Conservation (phyloP, 1,139 yeast species). For the Pichia sp. region DNA sequence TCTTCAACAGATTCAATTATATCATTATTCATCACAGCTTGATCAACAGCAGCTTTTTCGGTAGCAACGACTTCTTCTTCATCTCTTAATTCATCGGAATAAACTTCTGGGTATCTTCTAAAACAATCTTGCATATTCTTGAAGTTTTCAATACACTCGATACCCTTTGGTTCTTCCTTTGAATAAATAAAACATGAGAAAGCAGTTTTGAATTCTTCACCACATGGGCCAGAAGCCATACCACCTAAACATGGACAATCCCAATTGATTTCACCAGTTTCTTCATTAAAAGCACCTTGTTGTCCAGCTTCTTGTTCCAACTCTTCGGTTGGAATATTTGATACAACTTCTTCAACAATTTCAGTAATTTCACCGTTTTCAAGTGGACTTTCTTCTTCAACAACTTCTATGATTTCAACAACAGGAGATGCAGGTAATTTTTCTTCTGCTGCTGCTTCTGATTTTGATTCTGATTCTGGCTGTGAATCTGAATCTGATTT, state of each 20-base stretch:
- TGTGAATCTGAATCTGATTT: neutral
- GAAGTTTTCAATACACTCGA: slow-evolving; percentile 91
- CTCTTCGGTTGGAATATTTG: slow-evolving; percentile 6
- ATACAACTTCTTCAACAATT: slow-evolving; percentile 7
- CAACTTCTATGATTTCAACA: neutral
- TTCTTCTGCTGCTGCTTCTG: neutral
- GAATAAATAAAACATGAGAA: slow-evolving; percentile 95
- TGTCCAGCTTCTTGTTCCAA: slow-evolving; percentile 19
- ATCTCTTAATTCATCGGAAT: slow-evolving; percentile 83
- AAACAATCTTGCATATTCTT: slow-evolving; percentile 92
- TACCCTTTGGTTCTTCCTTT: slow-evolving; percentile 93
- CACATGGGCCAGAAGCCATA: slow-evolving; percentile 98
- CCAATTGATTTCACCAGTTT: slow-evolving; percentile 99
- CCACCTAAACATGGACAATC: slow-evolving; percentile 99
- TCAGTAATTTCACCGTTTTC: slow-evolving; percentile 15
- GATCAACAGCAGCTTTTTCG: slow-evolving; percentile 16
- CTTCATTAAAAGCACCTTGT: slow-evolving; percentile 77
- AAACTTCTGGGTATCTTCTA: slow-evolving; percentile 87
- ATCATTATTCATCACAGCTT: slow-evolving; percentile 17
- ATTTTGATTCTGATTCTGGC: neutral
- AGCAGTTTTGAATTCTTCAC: slow-evolving; percentile 94
- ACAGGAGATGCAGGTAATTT: neutral
- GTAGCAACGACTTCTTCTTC: slow-evolving; percentile 38
- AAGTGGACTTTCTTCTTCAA: neutral
- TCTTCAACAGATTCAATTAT: slow-evolving; percentile 18